phyloP scores from a whole-genome alignment of 305 asterid genomes.

The Monarda citriodora region DNA sequence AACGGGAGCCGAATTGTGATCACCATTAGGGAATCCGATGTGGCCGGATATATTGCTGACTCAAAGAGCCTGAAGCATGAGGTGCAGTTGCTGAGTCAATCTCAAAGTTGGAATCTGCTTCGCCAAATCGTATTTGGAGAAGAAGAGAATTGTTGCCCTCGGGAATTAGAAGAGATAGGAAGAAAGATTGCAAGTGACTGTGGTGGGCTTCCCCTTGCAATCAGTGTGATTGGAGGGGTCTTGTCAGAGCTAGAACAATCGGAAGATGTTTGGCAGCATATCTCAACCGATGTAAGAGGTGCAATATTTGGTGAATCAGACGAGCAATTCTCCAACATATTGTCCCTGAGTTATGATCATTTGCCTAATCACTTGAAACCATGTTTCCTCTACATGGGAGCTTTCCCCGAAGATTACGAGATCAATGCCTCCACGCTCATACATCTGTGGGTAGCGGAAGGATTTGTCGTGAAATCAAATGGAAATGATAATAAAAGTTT shows the following conservation, averaged over 20 bases:
- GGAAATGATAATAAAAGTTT: neutral
- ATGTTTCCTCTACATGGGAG: slow-evolving; percentile 6
- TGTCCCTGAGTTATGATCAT: slow-evolving; percentile 16
- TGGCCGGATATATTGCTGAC: slow-evolving; percentile 4
- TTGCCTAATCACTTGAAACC: slow-evolving; percentile 15
- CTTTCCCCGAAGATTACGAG: slow-evolving; percentile 5
- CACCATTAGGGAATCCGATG: slow-evolving; percentile 7
- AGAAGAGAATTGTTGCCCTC: neutral
- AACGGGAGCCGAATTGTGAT: neutral
- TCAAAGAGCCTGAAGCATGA: neutral
- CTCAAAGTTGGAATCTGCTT: slow-evolving; percentile 12
- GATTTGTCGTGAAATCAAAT: slow-evolving; percentile 3
- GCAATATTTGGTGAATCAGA: neutral
- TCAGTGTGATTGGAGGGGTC: slow-evolving; percentile 23
- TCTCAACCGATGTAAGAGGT: slow-evolving; percentile 2
- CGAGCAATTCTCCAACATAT: slow-evolving; percentile 1
- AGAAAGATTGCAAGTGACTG: slow-evolving; percentile 12
- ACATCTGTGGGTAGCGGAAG: slow-evolving; percentile 8
- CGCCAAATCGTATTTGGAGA: slow-evolving; percentile 4
- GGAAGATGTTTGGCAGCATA: slow-evolving; percentile 15
- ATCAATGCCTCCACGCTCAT: neutral
- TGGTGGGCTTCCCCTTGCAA: slow-evolving; percentile 29
- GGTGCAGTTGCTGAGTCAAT: neutral
- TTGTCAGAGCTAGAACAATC: slow-evolving; percentile 9
- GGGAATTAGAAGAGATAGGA: slow-evolving; percentile 8